Percentiles rank a stretch among this genome's conserved stretches.
Evolutionary conservation across 2,329 filamentous ascomycete genomes (phyloP).

Genomic region (Davidsoniella neocaledoniae): DNA sequence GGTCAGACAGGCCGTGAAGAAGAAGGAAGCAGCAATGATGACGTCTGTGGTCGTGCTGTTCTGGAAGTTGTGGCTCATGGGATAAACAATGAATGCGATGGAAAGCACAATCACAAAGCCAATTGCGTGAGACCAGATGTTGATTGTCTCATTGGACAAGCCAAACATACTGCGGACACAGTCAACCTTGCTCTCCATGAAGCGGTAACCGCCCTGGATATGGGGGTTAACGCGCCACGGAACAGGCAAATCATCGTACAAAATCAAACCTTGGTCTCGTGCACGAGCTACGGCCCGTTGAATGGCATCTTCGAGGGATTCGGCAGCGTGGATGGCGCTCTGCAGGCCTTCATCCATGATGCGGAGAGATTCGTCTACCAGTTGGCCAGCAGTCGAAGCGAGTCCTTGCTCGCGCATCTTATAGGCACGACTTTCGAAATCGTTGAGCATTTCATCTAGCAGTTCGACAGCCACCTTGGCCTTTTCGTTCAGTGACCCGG

Average conservation of each 20-base stretch:
- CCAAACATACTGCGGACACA: slow-evolving; percentile 72
- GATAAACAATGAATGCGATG: slow-evolving; percentile 93
- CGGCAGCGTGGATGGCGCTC: slow-evolving; percentile 65
- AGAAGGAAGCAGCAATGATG: slow-evolving; percentile 83
- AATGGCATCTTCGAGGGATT: slow-evolving; percentile 70
- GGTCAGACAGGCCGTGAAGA: slow-evolving; percentile 89
- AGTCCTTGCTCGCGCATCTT: slow-evolving; percentile 65
- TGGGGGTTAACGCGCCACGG: slow-evolving; percentile 94
- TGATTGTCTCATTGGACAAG: slow-evolving; percentile 84
- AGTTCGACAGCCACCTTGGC: slow-evolving; percentile 73
- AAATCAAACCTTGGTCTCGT: slow-evolving; percentile 64
- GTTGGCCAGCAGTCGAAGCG: slow-evolving; percentile 46
- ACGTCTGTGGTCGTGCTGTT: slow-evolving; percentile 77
- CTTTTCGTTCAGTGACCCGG: slow-evolving; percentile 82
- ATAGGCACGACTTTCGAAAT: slow-evolving; percentile 69
- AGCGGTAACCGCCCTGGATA: slow-evolving; percentile 82
- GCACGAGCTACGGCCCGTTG: slow-evolving; percentile 60
- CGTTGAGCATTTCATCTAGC: slow-evolving; percentile 68
- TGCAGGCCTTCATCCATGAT: slow-evolving; percentile 70
- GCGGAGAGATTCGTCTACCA: slow-evolving; percentile 63
- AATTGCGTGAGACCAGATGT: slow-evolving; percentile 93
- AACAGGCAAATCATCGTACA: slow-evolving; percentile 75
- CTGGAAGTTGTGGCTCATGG: slow-evolving; percentile 69
- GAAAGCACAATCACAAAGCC: slow-evolving; percentile 77
- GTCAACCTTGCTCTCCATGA: slow-evolving; percentile 77